These are phyloP conservation scores for Dioszegia hungarica DNA, from an alignment of 768 basidiomycete genomes.

Conservation along the genomic window DNA sequence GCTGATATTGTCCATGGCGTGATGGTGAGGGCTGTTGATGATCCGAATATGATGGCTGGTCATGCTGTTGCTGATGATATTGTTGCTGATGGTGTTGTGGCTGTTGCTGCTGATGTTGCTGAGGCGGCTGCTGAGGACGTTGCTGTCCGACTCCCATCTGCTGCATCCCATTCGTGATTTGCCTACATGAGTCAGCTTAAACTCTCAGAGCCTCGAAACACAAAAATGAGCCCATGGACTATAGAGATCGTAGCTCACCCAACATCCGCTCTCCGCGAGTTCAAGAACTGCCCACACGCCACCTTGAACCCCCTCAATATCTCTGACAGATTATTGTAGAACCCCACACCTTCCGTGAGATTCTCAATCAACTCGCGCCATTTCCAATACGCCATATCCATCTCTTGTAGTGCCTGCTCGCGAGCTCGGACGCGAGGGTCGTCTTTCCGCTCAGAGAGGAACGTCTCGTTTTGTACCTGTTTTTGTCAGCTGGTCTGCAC, in stretches of 20 bases:
- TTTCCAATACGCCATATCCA: constrained; percentile 80
- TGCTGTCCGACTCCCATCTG: not conserved
- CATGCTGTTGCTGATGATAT: constrained; percentile 5
- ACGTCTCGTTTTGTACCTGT: constrained; percentile 63
- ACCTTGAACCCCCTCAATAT: constrained; percentile 72
- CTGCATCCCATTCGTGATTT: constrained; percentile 14
- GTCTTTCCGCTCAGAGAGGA: constrained; percentile 70
- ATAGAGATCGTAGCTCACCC: constrained; percentile 58
- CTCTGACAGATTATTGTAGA: constrained; percentile 78
- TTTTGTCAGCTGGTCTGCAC: not conserved
- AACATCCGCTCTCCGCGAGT: constrained; percentile 66
- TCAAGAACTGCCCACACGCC: constrained; percentile 69
- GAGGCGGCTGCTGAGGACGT: not conserved
- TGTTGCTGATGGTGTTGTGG: not conserved
- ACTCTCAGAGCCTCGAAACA: not conserved
- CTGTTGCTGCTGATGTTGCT: constrained; percentile 4
- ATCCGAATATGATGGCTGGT: constrained; percentile 3
- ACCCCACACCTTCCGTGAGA: constrained; percentile 86
- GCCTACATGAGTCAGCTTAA: constrained; percentile 1
- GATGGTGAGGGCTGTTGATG: constrained; percentile 3
- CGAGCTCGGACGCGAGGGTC: constrained; percentile 73
- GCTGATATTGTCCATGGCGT: constrained; percentile 2
- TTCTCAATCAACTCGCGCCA: constrained; percentile 80
- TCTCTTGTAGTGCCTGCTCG: constrained; percentile 71
- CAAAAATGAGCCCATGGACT: too few species aligned